Percentiles rank a stretch among this genome's conserved stretches.
phyloP scores from a whole-genome alignment of 371 early-diverging fungal genomes.

The Rhizopus sp. region DNA sequence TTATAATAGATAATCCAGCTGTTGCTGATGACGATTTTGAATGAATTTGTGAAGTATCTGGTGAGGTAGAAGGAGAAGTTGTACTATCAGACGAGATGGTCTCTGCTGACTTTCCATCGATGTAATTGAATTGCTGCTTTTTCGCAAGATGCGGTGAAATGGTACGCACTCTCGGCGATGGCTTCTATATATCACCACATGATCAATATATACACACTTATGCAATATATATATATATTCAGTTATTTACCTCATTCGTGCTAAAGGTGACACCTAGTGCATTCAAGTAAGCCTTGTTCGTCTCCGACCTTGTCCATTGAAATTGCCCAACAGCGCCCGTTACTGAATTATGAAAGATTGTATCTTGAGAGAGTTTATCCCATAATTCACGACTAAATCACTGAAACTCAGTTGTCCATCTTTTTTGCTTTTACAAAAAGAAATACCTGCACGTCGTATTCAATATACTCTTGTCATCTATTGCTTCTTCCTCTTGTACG shows the following conservation, averaged over 20 bases:
- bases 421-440: not conserved
- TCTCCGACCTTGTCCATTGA: conserved; percentile 57
- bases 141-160: conserved; percentile 6
- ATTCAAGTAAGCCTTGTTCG: conserved; percentile 46
- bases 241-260: conserved; percentile 28
- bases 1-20: conserved; percentile 16
- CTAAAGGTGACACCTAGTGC: conserved; percentile 51
- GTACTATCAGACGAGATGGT: not conserved
- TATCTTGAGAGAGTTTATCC: conserved; percentile 49
- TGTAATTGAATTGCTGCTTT: conserved; percentile 12
- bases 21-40: conserved; percentile 22
- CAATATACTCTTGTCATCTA: conserved; percentile 10
- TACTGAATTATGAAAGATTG: conserved; percentile 53
- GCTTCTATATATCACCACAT: conserved; percentile 10
- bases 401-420: not conserved
- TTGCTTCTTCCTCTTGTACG: conserved; percentile 1
- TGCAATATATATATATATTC: not conserved
- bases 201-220: not conserved
- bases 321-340: conserved; percentile 54
- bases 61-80: conserved; percentile 6
- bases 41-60: conserved; percentile 9
- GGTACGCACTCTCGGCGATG: not conserved
- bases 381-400: conserved; percentile 40
- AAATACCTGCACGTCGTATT: conserved; percentile 34
- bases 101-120: conserved; percentile 7